These are phyloP conservation scores for Microcyclosporella mali DNA, from an alignment of 2,329 filamentous ascomycete species.

Conservation along the genomic window DNA sequence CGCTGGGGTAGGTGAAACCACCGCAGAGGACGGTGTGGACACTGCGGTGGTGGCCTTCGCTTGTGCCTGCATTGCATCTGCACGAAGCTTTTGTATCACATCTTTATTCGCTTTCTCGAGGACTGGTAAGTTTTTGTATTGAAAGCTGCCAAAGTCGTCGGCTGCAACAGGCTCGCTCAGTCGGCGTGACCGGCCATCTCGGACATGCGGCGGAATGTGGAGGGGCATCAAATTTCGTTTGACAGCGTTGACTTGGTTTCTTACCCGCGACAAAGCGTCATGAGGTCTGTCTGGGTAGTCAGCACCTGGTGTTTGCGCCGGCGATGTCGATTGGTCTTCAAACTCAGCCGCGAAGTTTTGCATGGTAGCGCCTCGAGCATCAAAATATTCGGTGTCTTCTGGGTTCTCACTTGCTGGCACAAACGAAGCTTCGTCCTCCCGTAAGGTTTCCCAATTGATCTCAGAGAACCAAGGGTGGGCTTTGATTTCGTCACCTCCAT, in stretches of 20 bases:
- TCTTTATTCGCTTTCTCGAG: conserved; percentile 98
- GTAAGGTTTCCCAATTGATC: conserved; percentile 79
- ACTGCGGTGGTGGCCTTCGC: conserved; percentile 39
- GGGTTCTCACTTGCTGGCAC: conserved; percentile 87
- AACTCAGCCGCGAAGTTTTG: conserved; percentile 91
- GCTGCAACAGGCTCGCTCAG: conserved; percentile 82
- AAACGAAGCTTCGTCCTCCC: conserved; percentile 95
- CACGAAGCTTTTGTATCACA: conserved; percentile 90
- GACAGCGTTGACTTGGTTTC: conserved; percentile 74
- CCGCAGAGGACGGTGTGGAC: conserved; percentile 31
- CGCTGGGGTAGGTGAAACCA: conserved; percentile 53
- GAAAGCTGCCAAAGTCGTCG: conserved; percentile 94
- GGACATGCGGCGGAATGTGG: conserved; percentile 92
- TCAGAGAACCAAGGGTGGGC: conserved; percentile 82
- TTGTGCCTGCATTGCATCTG: conserved; percentile 74
- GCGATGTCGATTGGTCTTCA: conserved; percentile 77
- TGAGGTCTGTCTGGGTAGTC: conserved; percentile 88
- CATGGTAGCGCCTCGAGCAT: conserved; percentile 81
- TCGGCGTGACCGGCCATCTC: conserved; percentile 78
- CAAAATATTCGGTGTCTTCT: conserved; percentile 97
- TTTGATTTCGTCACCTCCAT: conserved; percentile 85
- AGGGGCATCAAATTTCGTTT: conserved; percentile 92
- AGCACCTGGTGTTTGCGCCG: conserved; percentile 59
- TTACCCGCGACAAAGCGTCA: conserved; percentile 83
- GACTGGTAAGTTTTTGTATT: conserved; percentile 95